Conservation (phyloP, 73 alveolate species). For the Halteria grandinella region DNA sequence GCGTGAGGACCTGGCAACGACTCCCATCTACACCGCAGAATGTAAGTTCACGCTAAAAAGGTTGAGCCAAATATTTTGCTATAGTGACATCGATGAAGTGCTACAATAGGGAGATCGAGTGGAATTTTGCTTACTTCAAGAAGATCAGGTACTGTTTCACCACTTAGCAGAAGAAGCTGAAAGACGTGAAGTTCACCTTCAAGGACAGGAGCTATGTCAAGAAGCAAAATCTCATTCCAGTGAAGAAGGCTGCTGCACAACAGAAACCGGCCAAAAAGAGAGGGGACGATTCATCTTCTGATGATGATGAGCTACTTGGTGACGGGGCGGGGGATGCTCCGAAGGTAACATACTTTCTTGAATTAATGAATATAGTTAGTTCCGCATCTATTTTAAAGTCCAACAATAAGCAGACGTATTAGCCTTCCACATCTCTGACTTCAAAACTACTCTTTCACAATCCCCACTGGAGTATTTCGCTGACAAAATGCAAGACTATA, state of each 20-base stretch:
- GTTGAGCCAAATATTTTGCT: no score
- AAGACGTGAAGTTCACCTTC: conserved; percentile 40
- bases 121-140: conserved; percentile 58
- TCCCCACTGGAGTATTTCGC: conserved; percentile 26
- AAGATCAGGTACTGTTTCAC: conserved; percentile 41
- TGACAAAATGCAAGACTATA: conserved; percentile 30
- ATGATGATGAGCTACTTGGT: no score
- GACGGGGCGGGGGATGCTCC: no score
- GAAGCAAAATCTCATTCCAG: no score
- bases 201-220: no score
- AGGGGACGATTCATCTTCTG: no score
- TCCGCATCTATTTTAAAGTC: conserved; percentile 26
- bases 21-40: conserved; percentile 44
- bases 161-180: conserved; percentile 10
- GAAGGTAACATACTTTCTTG: no score
- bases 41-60: conserved; percentile 3
- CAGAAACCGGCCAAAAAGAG: no score
- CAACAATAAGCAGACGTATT: conserved; percentile 40
- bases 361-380: no score
- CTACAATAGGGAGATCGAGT: conserved; percentile 37
- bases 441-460: neutral
- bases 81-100: conserved; percentile 23
- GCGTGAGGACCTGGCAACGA: conserved; percentile 1
- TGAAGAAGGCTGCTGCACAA: no score
- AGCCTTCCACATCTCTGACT: conserved; percentile 31